phyloP scores from a whole-genome alignment of 1,284 basidiomycete species.

The Sporisorium scitamineum region DNA sequence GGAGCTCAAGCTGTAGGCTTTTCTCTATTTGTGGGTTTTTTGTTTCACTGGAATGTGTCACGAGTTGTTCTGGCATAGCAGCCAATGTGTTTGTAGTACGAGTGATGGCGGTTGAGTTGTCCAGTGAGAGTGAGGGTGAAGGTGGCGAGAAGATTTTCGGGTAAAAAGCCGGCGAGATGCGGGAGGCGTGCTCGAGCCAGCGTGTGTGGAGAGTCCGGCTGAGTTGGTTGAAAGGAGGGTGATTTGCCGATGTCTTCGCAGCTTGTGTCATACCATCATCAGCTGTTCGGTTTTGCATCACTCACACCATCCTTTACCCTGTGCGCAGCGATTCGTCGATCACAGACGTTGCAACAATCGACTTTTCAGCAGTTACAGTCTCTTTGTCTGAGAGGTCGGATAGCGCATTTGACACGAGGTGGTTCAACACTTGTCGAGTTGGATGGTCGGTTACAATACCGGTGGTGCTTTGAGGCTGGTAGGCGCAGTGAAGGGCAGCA shows the following conservation, averaged over 20 bases:
- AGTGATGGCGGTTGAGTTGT: neutral
- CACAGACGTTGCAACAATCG: too few species aligned
- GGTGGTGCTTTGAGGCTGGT: too few species aligned
- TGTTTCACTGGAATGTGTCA: neutral
- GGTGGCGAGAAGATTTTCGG: neutral
- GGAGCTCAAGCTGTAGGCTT: constrained; percentile 81
- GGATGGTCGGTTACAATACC: neutral
- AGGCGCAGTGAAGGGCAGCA: too few species aligned
- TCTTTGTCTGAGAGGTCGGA: too few species aligned
- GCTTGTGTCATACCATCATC: too few species aligned
- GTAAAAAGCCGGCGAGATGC: constrained; percentile 4
- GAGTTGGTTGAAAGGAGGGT: neutral
- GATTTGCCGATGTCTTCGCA: constrained; percentile 7
- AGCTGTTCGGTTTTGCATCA: neutral
- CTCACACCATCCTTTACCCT: neutral
- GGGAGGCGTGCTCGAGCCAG: constrained; percentile 8
- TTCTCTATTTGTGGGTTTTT: neutral
- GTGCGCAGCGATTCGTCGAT: too few species aligned
- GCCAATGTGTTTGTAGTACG: too few species aligned
- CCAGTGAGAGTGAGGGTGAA: neutral
- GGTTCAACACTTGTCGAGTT: neutral
- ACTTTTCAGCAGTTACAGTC: too few species aligned
- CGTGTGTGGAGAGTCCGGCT: neutral
- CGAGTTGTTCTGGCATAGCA: too few species aligned
- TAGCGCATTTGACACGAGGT: too few species aligned